Conservation (phyloP, 768 basidiomycete genomes). For the Agaricus subrufescens region DNA sequence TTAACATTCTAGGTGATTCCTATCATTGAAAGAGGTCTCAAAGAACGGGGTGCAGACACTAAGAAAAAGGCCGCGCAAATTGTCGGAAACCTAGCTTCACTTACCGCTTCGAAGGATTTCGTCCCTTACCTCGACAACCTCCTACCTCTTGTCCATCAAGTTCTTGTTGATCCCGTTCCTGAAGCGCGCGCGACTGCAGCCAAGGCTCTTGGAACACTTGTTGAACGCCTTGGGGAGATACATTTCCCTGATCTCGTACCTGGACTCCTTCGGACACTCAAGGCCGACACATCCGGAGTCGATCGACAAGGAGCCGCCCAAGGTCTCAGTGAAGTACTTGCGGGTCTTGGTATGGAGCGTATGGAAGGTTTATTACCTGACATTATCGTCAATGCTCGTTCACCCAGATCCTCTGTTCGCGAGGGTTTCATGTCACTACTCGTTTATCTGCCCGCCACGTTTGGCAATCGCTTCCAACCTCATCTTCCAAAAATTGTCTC, state of each 20-base stretch:
- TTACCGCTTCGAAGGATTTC: conserved; percentile 89
- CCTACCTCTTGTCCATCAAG: conserved; percentile 85
- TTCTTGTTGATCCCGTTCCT: conserved; percentile 95
- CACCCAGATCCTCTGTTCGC: conserved; percentile 83
- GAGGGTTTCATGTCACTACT: conserved; percentile 99
- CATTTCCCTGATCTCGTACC: conserved; percentile 96
- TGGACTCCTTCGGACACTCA: conserved; percentile 80
- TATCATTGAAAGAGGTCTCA: conserved; percentile 88
- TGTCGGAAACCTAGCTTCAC: conserved; percentile 91
- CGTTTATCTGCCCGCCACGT: conserved; percentile 92
- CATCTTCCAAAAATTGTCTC: conserved; percentile 92
- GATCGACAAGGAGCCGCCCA: conserved; percentile 98
- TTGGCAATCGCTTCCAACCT: conserved; percentile 94
- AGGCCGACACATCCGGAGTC: conserved; percentile 90
- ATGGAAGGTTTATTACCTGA: conserved; percentile 92
- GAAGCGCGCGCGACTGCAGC: conserved; percentile 97
- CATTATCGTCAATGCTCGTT: conserved; percentile 88
- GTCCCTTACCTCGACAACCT: conserved; percentile 89
- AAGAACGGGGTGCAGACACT: conserved; percentile 88
- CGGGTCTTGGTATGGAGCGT: conserved; percentile 96
- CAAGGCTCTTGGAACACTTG: conserved; percentile 93
- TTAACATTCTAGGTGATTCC: conserved; percentile 68
- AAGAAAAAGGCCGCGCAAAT: conserved; percentile 97
- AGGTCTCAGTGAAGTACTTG: conserved; percentile 91
- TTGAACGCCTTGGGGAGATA: conserved; percentile 90